Base-by-base conservation (phyloP, 768 basidiomycete species). In the Lactarius hengduanensis region DNA sequence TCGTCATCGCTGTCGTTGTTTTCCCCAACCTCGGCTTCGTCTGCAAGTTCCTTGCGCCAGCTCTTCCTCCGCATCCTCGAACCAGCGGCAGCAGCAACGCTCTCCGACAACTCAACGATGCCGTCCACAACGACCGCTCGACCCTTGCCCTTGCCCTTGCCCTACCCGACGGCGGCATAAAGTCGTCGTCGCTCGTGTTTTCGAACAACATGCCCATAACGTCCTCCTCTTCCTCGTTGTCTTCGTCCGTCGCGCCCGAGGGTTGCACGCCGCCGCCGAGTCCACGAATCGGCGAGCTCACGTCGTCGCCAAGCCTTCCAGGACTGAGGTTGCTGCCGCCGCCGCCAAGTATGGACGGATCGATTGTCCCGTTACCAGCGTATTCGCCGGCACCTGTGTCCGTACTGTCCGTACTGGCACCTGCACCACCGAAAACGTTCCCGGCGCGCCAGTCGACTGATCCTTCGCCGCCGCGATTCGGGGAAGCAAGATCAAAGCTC, bases 301-400 rank as follows among this genome's bases (percentile, higher is more conserved):
- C 0, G 13, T 50, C 6, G 22, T 15, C 50, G 3, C 16, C n/a
- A n/a, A 57, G n/a, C 45, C 57, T 66, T n/a, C 38, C 15, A 7
- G 59, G 59, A 34, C 63, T 57, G n/a, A 15, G 43, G 32, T n/a
- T 26, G 26, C 26, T 55, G 26, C 34, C 50, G 61, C 50, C 50
- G 26, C 65, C 62, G 22, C 66, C 61, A 11, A 70, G 69, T 2
- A 70, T 30, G 4, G 67, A 64, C 1, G 67, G 69, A 38, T 70
- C 69, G 32, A 70, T 70, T 36, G 67, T 68, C 18, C 69, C 66
- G 4, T 68, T 60, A 1, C 69, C 69, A 9, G 40, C 43, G n/a
- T 63, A 57, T n/a, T 67, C 66, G 5, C 40, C 34, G n/a, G 15
- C 16, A 3, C 6, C 45, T 26, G 47, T 38, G 26, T 26, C 30